These are phyloP conservation scores for Larix sibirica DNA, from an alignment of 83 land plant genomes.

Conservation along the genomic window DNA sequence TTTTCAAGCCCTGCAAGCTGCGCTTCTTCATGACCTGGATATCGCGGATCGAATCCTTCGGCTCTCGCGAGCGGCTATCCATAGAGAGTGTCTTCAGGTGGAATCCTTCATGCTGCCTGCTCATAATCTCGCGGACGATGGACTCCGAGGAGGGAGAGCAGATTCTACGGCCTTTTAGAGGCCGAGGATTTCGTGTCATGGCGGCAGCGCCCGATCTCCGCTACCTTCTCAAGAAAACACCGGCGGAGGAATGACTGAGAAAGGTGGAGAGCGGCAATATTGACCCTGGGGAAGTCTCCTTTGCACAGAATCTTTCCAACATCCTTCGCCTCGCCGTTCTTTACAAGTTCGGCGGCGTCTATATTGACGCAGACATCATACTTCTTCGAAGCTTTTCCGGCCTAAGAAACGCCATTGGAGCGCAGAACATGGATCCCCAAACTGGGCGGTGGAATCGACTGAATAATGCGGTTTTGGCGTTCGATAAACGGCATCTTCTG, in stretches of 20 bases:
- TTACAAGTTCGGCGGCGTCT: slow-evolving; percentile 73
- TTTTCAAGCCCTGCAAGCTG: slow-evolving; percentile 40
- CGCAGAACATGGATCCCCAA: slow-evolving; percentile 45
- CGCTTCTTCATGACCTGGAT: slow-evolving; percentile 82
- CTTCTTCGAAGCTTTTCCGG: slow-evolving; percentile 43
- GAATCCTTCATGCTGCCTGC: slow-evolving; percentile 57
- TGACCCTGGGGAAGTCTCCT: slow-evolving; percentile 59
- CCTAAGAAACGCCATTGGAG: slow-evolving; percentile 64
- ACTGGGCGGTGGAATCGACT: slow-evolving; percentile 72
- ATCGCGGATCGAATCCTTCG: slow-evolving; percentile 43
- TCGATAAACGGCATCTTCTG: slow-evolving; percentile 60
- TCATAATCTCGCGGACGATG: slow-evolving; percentile 59
- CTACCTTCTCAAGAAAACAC: slow-evolving; percentile 42
- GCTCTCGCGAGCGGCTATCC: slow-evolving; percentile 41
- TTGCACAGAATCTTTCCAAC: slow-evolving; percentile 77
- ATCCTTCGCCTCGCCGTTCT: slow-evolving; percentile 60
- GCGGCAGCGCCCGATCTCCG: slow-evolving; percentile 56
- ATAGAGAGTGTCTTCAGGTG: slow-evolving; percentile 63
- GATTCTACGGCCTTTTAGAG: slow-evolving; percentile 40
- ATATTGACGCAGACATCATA: slow-evolving; percentile 68
- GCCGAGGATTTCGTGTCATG: slow-evolving; percentile 38
- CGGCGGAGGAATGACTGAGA: slow-evolving; percentile 49
- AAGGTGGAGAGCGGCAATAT: slow-evolving; percentile 34
- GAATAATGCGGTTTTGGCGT: slow-evolving; percentile 85
- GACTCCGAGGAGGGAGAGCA: slow-evolving; percentile 42